Percentiles rank a stretch among this genome's conserved stretches.
These are phyloP conservation scores for Danielia reshetovae DNA, from an alignment of 805 yeast genomes.

Conservation along the genomic window DNA sequence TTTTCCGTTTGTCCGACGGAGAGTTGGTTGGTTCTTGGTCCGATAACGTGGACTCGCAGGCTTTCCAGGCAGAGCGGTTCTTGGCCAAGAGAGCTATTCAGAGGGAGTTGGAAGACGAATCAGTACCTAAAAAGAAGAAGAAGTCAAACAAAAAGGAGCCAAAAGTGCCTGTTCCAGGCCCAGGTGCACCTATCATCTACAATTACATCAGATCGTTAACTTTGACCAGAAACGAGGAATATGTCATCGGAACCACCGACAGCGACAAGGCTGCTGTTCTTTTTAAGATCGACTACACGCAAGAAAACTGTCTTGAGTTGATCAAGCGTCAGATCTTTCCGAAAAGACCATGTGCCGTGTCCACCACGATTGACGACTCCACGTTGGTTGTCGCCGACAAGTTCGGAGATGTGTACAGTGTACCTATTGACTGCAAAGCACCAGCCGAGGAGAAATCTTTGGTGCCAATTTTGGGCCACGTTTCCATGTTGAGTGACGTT, in stretches of 20 bases:
- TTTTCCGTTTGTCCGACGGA: conserved; percentile 40
- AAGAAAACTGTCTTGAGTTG: conserved; percentile 43
- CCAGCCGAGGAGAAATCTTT: conserved; percentile 39
- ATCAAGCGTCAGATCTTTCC: conserved; percentile 75
- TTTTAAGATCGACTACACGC: conserved; percentile 41
- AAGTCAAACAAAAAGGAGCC: conserved; percentile 15
- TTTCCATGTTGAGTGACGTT: conserved; percentile 89
- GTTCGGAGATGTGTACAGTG: conserved; percentile 87
- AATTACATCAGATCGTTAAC: conserved; percentile 65
- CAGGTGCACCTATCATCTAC: conserved; percentile 64
- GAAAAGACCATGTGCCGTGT: conserved; percentile 86
- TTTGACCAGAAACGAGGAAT: conserved; percentile 47
- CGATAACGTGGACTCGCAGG: conserved; percentile 54
- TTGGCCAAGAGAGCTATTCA: conserved; percentile 16
- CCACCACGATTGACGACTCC: conserved; percentile 49
- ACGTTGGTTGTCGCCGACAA: conserved; percentile 79
- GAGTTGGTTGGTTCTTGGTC: conserved; percentile 55
- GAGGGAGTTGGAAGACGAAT: conserved; percentile 11
- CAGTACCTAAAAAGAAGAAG: conserved; percentile 5
- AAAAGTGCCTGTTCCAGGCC: conserved; percentile 27
- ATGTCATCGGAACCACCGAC: conserved; percentile 69
- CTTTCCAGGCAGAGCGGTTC: conserved; percentile 42
- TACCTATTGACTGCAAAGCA: conserved; percentile 39
- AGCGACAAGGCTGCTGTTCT: conserved; percentile 77
- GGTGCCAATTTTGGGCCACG: conserved; percentile 87